Conservation (phyloP, 164 flowering plant genomes). For the Akebia trifoliata region DNA sequence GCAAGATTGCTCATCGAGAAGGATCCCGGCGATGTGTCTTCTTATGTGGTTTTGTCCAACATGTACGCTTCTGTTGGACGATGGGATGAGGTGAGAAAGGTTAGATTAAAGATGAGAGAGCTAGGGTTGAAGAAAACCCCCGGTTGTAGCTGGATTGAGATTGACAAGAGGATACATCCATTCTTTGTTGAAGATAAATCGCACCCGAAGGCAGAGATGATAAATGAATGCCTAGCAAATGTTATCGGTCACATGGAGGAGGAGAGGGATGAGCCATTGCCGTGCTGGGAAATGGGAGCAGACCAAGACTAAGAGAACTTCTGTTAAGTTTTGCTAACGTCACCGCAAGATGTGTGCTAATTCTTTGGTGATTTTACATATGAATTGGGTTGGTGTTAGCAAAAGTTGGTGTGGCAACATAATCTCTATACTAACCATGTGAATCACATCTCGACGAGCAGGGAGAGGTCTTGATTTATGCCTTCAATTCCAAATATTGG, state of each 20-base stretch:
- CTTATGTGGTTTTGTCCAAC: conserved; percentile 46
- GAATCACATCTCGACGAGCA: no score
- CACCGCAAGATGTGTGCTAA: no score
- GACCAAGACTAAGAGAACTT: no score
- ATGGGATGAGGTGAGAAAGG: conserved; percentile 48
- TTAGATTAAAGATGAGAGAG: conserved; percentile 49
- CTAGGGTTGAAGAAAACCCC: conserved; percentile 59
- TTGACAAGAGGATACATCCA: conserved; percentile 34
- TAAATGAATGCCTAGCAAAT: conserved; percentile 38
- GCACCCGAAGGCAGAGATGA: conserved; percentile 30
- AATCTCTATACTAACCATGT: no score
- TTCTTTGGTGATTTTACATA: no score
- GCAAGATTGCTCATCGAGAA: conserved; percentile 42
- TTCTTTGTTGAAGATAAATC: conserved; percentile 48
- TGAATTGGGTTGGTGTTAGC: no score
- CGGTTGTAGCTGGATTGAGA: conserved; percentile 78
- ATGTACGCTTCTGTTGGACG: conserved; percentile 53
- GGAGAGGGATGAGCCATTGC: conserved; percentile 31
- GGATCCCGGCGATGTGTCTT: conserved; percentile 49
- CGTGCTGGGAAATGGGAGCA: no score
- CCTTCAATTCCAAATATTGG: no score
- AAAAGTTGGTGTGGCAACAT: no score
- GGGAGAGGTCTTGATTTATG: no score
- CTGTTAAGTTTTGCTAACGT: no score
- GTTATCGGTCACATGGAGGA: conserved; percentile 48